Conservation (phyloP, 148 eudicot species). For the Silene latifolia region DNA sequence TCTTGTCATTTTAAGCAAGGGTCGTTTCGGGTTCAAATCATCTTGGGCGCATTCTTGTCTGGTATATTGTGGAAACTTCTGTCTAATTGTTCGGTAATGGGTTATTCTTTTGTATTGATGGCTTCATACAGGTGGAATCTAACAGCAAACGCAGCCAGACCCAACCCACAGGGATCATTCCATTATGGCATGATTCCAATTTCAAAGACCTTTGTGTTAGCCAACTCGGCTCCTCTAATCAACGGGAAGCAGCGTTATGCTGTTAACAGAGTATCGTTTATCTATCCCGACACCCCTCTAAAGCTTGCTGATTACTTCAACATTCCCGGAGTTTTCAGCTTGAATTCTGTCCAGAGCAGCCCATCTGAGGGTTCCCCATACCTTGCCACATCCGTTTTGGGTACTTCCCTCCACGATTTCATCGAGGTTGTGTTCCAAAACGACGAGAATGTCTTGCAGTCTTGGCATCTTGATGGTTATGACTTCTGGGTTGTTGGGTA, state of each 20-base stretch:
- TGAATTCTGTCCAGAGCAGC: conserved; percentile 53
- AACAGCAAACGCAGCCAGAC: conserved; percentile 97
- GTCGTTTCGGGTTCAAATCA: background rate
- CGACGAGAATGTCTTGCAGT: conserved; percentile 59
- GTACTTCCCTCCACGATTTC: conserved; percentile 61
- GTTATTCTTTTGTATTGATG: background rate
- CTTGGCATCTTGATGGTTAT: conserved; percentile 99
- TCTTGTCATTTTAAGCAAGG: too few relatives aligned
- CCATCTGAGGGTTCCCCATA: conserved; percentile 53
- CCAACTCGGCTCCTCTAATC: conserved; percentile 65
- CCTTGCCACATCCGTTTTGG: conserved; percentile 58
- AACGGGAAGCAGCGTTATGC: conserved; percentile 76
- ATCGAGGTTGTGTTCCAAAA: conserved; percentile 82
- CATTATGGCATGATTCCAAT: conserved; percentile 73
- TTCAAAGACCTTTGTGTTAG: conserved; percentile 53
- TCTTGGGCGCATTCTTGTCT: background rate
- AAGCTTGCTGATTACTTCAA: conserved; percentile 91
- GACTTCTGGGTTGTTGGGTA: conserved; percentile 99
- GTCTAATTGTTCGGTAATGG: background rate
- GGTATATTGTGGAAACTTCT: background rate
- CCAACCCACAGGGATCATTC: conserved; percentile 95
- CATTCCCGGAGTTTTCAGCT: conserved; percentile 70
- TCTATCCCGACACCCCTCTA: conserved; percentile 69
- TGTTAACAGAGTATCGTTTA: conserved; percentile 71
- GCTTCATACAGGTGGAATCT: conserved; percentile 72